Conservation (phyloP, 73 alveolate species). For the Paraurostyla sp. region DNA sequence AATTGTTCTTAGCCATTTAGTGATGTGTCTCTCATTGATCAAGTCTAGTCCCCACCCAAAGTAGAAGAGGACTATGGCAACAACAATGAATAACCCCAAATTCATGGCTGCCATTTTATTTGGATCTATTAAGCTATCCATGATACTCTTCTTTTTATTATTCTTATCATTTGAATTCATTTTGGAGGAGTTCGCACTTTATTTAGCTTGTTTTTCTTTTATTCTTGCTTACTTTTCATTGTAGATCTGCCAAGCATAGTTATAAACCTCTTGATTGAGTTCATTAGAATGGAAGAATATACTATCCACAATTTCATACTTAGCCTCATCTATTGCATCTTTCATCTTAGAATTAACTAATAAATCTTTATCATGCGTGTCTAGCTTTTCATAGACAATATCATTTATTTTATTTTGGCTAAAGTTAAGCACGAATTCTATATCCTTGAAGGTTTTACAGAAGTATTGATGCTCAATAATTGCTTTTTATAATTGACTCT, state of each 20-base stretch:
- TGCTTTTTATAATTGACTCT: conserved; percentile 1
- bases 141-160: neutral
- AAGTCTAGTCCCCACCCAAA: conserved; percentile 43
- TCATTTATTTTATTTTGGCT: neutral
- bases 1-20: conserved; percentile 10
- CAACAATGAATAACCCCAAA: neutral
- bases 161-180: neutral
- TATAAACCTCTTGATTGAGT: conserved; percentile 47
- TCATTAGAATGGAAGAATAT: conserved; percentile 60
- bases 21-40: conserved; percentile 43
- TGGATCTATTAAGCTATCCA: neutral
- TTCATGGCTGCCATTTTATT: neutral
- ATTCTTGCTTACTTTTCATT: neutral
- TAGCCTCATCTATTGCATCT: neutral
- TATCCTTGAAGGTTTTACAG: neutral
- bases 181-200: neutral
- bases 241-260: conserved; percentile 35
- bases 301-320: conserved; percentile 37
- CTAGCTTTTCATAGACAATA: neutral
- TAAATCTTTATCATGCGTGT: neutral
- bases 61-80: conserved; percentile 18
- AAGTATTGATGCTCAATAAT: conserved; percentile 51
- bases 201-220: neutral
- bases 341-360: neutral
- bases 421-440: neutral